phyloP scores from a whole-genome alignment of 1,284 basidiomycete species.

The Microbotryum lychnidis-dioicae region DNA sequence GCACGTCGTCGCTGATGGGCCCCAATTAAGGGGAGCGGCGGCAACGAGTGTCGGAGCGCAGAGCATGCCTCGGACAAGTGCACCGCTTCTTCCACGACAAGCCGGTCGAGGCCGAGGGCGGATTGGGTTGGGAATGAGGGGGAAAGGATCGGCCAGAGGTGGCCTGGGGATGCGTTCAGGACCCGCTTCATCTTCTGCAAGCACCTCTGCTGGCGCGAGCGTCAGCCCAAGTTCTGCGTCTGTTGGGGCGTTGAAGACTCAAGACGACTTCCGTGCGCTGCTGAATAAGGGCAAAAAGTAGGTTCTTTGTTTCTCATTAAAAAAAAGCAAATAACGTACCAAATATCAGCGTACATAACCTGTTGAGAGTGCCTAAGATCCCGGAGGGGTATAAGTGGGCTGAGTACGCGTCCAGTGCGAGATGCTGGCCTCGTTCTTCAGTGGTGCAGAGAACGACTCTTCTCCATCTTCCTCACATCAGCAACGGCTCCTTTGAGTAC shows the following conservation, averaged over 20 bases:
- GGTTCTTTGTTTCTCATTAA: too few relatives aligned
- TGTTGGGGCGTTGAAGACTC: constrained; percentile 5
- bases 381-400: too few relatives aligned
- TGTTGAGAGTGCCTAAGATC: too few relatives aligned
- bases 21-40: constrained; percentile 8
- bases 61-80: neutral
- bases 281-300: constrained; percentile 18
- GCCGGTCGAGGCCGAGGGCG: constrained; percentile 16
- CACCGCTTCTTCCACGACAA: constrained; percentile 20
- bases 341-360: too few relatives aligned
- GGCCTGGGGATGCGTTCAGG: constrained; percentile 7
- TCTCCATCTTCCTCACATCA: too few relatives aligned
- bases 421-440: too few relatives aligned
- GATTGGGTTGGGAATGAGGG: constrained; percentile 15
- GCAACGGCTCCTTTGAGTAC: too few relatives aligned
- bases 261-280: constrained; percentile 28
- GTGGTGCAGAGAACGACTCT: too few relatives aligned
- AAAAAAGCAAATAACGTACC: too few relatives aligned
- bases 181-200: neutral
- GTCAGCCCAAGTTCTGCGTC: neutral
- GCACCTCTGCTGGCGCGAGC: neutral
- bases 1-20: constrained; percentile 12
- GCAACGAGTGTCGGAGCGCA: constrained; percentile 1
- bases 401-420: too few relatives aligned
- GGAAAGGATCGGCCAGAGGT: constrained; percentile 11